Percentiles rank a stretch among this genome's conserved stretches.
These are phyloP conservation scores for Spathaspora girioi DNA, from an alignment of 805 yeast species.

Conservation along the genomic window DNA sequence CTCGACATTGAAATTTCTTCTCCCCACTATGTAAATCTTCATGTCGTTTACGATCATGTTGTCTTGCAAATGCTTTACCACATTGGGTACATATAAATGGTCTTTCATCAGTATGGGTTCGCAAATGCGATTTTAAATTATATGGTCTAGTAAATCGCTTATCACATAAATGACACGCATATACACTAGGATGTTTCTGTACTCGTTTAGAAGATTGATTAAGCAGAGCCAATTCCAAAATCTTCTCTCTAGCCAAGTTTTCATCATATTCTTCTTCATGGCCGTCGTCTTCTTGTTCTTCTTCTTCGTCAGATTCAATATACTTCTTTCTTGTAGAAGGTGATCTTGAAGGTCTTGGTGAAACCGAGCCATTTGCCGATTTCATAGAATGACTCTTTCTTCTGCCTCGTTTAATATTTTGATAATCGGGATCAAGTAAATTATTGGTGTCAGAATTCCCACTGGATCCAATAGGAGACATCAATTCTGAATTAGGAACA, in stretches of 20 bases:
- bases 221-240: constrained; percentile 64
- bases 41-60: constrained; percentile 44
- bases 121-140: constrained; percentile 82
- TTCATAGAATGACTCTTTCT: constrained; percentile 26
- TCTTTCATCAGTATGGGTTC: constrained; percentile 86
- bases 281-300: constrained; percentile 15
- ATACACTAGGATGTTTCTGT: constrained; percentile 71
- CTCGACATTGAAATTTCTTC: constrained; percentile 70
- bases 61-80: constrained; percentile 67
- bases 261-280: constrained; percentile 16
- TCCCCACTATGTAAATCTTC: constrained; percentile 68
- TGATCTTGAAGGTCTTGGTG: constrained; percentile 6
- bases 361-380: constrained; percentile 12
- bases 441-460: neutral
- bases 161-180: constrained; percentile 79
- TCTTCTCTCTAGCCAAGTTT: constrained; percentile 47
- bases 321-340: constrained; percentile 13
- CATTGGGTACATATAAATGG: constrained; percentile 72
- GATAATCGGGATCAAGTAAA: constrained; percentile 32
- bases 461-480: neutral
- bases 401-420: constrained; percentile 39
- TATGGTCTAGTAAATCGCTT: constrained; percentile 90
- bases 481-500: constrained; percentile 2
- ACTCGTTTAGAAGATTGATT: constrained; percentile 49
- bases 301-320: constrained; percentile 19